A percentile compares a stretch with the other conserved stretches of the same genome.
Evolutionary conservation across 2,329 filamentous ascomycete genomes (phyloP).

Genomic region (Fusarium metavorans): DNA sequence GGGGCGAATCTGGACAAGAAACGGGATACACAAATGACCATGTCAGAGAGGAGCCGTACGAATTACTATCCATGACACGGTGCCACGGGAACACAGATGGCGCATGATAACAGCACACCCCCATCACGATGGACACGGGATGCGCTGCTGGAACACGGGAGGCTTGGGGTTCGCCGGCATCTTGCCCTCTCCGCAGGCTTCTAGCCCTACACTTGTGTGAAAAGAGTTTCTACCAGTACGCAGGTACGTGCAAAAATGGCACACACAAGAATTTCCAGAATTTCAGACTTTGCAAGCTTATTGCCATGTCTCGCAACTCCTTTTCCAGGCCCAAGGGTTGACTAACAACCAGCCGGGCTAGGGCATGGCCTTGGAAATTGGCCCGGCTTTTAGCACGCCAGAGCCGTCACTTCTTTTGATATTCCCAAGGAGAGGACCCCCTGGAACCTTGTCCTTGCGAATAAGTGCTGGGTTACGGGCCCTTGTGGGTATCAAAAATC

Average conservation of each 20-base stretch:
- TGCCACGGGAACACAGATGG: slow-evolving; percentile 38
- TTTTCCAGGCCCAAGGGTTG: slow-evolving; percentile 29
- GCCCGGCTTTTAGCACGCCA: slow-evolving; percentile 23
- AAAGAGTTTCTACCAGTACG: slow-evolving; percentile 28
- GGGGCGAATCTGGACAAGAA: slow-evolving; percentile 23
- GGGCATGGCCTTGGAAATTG: slow-evolving; percentile 42
- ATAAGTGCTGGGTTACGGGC: slow-evolving; percentile 23
- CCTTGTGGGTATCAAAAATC: slow-evolving; percentile 16
- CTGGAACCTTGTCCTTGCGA: slow-evolving; percentile 31
- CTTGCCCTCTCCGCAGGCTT: slow-evolving; percentile 26
- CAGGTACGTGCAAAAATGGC: slow-evolving; percentile 34
- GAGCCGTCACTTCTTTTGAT: slow-evolving; percentile 27
- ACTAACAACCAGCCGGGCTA: slow-evolving; percentile 28
- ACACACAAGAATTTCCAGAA: slow-evolving; percentile 34
- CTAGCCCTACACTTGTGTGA: slow-evolving; percentile 34
- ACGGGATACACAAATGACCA: slow-evolving; percentile 24
- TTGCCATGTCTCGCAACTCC: slow-evolving; percentile 37
- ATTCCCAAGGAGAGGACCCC: slow-evolving; percentile 27
- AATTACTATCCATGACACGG: slow-evolving; percentile 30
- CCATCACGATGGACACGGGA: slow-evolving; percentile 26
- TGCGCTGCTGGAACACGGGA: slow-evolving; percentile 33
- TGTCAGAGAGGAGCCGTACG: slow-evolving; percentile 35
- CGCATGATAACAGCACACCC: slow-evolving; percentile 39
- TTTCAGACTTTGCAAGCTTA: slow-evolving; percentile 16
- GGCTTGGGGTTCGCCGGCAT: slow-evolving; percentile 35